Base-by-base conservation (phyloP, 805 yeast genomes). In the Starmerella etchellsii region DNA sequence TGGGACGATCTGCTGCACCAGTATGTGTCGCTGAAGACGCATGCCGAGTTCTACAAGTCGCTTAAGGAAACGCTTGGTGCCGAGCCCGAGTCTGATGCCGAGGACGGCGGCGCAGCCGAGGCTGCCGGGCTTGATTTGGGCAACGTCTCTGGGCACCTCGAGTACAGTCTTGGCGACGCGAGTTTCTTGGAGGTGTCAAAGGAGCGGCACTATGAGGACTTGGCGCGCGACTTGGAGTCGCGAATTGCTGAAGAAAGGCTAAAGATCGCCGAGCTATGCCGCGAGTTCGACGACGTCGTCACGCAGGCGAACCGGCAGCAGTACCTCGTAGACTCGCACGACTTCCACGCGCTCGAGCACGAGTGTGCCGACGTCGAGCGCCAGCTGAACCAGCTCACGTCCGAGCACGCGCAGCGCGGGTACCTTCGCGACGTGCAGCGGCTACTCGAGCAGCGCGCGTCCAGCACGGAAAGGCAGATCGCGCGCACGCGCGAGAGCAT, bases 171-270 rank as follows among this genome's bases (percentile, higher is more conserved):
- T 3, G 40, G 23, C 11, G 40, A 37, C 20, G 23, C 20, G 21
- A 37, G 40, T 22, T 20, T 13, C 8, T 7, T 37, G 14, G 40
- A 29, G 23, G 6, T 23, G 11, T 30, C 29, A n/a, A 19, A 29
- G 14, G 34, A 37, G 18, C 19, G 22, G 28, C 33, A 37, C 34
- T 30, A 30, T 14, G 19, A n/a, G 20, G 34, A 37, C n/a, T 11
- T 24, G 3, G 18, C 10, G 8, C 13, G 16, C 5, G 31, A 23
- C 29, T 23, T 37, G 13, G 10, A 30, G 20, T 6, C 21, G 9
- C 26, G 23, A 3, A 23, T 37, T n/a, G 13, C 9, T 5, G 21
- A 5, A 7, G 34, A 29, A 23, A 23, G 5, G 5, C 16, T 11
- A 7, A 16, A 15, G 15, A 4, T 30, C 20, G 32, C 6, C 21